Percentiles rank a stretch among this genome's conserved stretches.
These are phyloP conservation scores for Suillus ampliporus DNA, from an alignment of 768 basidiomycete genomes.

Conservation along the genomic window DNA sequence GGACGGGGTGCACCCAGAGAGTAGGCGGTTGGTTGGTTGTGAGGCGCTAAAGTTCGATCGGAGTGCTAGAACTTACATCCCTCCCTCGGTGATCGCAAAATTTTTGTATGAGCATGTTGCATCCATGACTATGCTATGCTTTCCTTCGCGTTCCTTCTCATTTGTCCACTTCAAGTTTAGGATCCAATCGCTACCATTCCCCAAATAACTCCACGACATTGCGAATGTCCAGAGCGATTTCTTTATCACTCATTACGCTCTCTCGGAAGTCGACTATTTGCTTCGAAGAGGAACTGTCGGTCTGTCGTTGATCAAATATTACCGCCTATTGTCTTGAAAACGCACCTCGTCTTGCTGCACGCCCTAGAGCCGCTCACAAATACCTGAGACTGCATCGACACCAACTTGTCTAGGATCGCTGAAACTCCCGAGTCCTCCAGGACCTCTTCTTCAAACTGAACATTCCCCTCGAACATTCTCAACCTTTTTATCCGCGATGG, in stretches of 20 bases:
- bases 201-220: constrained; percentile 55
- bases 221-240: constrained; percentile 25
- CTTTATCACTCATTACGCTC: constrained; percentile 26
- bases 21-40: constrained; percentile 31
- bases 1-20: constrained; percentile 87
- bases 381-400: constrained; percentile 51
- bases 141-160: constrained; percentile 9
- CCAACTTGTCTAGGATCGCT: constrained; percentile 63
- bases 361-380: constrained; percentile 56
- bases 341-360: constrained; percentile 54
- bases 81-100: constrained; percentile 19
- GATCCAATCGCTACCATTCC: constrained; percentile 19
- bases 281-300: constrained; percentile 54
- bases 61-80: constrained; percentile 6
- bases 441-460: constrained; percentile 33
- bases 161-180: constrained; percentile 5
- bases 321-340: not conserved
- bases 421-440: constrained; percentile 54
- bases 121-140: constrained; percentile 35
- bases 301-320: not conserved
- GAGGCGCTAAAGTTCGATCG: constrained; percentile 8
- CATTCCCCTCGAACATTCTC: constrained; percentile 25
- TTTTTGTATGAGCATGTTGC: constrained; percentile 33
- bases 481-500: constrained; percentile 36
- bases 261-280: constrained; percentile 54